Conservation (phyloP, 2,329 filamentous ascomycete genomes). For the Colletotrichum neosansevieriae region DNA sequence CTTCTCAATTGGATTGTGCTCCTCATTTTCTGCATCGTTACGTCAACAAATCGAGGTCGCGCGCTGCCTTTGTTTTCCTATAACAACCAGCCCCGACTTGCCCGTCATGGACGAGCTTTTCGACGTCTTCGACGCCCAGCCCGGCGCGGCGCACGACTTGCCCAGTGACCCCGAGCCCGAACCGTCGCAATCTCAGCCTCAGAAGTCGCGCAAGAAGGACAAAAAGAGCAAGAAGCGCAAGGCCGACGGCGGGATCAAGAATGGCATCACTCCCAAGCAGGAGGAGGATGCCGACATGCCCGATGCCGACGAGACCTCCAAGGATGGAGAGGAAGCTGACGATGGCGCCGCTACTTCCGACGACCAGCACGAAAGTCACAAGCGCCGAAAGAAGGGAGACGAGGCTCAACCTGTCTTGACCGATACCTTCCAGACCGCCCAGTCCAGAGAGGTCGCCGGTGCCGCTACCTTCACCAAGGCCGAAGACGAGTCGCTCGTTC, state of each 20-base stretch:
- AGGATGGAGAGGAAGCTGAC: conserved; percentile 51
- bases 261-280: conserved; percentile 47
- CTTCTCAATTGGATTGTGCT: background rate
- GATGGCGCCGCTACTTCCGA: conserved; percentile 44
- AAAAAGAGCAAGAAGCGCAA: conserved; percentile 86
- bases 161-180: conserved; percentile 60
- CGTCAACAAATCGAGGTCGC: background rate
- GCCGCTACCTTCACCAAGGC: conserved; percentile 75
- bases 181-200: conserved; percentile 48
- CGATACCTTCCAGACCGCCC: conserved; percentile 93
- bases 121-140: conserved; percentile 81
- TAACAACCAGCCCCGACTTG: background rate
- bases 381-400: conserved; percentile 73
- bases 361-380: conserved; percentile 58
- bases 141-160: conserved; percentile 55
- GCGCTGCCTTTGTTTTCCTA: background rate
- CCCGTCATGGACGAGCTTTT: conserved; percentile 80
- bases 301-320: conserved; percentile 57
- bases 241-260: conserved; percentile 82
- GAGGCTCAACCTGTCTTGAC: conserved; percentile 83
- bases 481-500: conserved; percentile 78
- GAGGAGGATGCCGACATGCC: conserved; percentile 55
- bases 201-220: conserved; percentile 62
- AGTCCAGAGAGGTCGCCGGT: conserved; percentile 89
- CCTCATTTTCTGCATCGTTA: too few species aligned